A percentile compares a stretch with the other conserved stretches of the same genome.
Conservation (phyloP, 371 early-diverging fungal genomes). For the Syncephalastrum racemosum region DNA sequence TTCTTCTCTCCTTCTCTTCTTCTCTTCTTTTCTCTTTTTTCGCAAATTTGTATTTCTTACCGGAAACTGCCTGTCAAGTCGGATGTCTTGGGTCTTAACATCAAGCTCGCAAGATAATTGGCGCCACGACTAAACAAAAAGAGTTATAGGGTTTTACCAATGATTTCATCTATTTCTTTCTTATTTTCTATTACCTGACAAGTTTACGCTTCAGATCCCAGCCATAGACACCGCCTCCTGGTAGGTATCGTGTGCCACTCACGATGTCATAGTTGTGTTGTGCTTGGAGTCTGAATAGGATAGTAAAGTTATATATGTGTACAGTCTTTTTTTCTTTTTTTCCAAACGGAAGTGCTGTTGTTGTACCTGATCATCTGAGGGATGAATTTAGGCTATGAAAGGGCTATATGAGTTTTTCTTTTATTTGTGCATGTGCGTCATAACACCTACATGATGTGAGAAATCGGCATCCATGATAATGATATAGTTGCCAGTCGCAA, state of each 20-base stretch:
- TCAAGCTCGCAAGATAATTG: constrained; percentile 92
- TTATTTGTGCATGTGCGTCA: constrained; percentile 1
- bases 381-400: constrained; percentile 90
- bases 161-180: background rate
- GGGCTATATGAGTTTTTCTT: background rate
- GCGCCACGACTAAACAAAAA: constrained; percentile 81
- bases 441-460: constrained; percentile 86
- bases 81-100: constrained; percentile 90
- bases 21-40: no score
- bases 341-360: background rate
- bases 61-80: constrained; percentile 98
- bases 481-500: constrained; percentile 92
- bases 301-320: background rate
- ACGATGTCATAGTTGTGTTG: constrained; percentile 90
- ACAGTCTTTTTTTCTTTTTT: background rate
- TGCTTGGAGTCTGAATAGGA: constrained; percentile 63
- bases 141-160: background rate
- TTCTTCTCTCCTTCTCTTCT: background rate
- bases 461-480: constrained; percentile 99
- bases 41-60: constrained; percentile 33
- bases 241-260: constrained; percentile 92
- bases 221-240: constrained; percentile 96
- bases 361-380: constrained; percentile 85
- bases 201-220: constrained; percentile 98
- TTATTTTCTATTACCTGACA: constrained; percentile 65